Percentiles rank a stretch among this genome's conserved stretches.
Evolutionary conservation across 805 yeast genomes (phyloP).

Genomic region (Clavispora carvajalis): DNA sequence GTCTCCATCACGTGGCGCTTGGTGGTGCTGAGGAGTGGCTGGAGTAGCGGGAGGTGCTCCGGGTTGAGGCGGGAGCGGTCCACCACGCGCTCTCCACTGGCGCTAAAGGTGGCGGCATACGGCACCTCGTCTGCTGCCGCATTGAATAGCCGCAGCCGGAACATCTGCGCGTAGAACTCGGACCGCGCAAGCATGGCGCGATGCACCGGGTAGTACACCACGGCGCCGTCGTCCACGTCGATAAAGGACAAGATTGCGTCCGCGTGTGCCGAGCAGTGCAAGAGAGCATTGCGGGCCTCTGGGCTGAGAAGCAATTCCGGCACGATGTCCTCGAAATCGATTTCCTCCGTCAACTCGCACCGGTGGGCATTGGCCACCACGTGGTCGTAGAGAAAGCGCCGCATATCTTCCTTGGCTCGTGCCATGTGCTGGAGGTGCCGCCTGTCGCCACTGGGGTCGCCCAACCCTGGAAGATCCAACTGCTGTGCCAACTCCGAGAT

Average conservation of each 20-base stretch:
- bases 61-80: conserved; percentile 3
- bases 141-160: conserved; percentile 39
- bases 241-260: conserved; percentile 44
- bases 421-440: conserved; percentile 24
- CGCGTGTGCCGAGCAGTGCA: conserved; percentile 26
- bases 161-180: conserved; percentile 61
- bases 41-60: conserved; percentile 12
- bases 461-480: neutral
- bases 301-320: conserved; percentile 13
- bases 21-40: conserved; percentile 11
- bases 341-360: conserved; percentile 17
- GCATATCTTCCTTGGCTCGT: conserved; percentile 30
- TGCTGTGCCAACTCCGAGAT: conserved; percentile 11
- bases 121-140: conserved; percentile 15
- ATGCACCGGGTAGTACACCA: conserved; percentile 56
- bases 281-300: conserved; percentile 18
- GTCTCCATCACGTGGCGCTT: conserved; percentile 39
- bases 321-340: conserved; percentile 29
- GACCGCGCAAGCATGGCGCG: conserved; percentile 55
- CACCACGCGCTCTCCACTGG: neutral
- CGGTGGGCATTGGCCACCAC: conserved; percentile 18
- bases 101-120: neutral
- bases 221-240: conserved; percentile 20
- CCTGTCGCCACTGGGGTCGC: neutral
- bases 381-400: conserved; percentile 19